Evolutionary conservation across 371 early-diverging fungal species (phyloP).

Genomic region (Mortierella sp.): DNA sequence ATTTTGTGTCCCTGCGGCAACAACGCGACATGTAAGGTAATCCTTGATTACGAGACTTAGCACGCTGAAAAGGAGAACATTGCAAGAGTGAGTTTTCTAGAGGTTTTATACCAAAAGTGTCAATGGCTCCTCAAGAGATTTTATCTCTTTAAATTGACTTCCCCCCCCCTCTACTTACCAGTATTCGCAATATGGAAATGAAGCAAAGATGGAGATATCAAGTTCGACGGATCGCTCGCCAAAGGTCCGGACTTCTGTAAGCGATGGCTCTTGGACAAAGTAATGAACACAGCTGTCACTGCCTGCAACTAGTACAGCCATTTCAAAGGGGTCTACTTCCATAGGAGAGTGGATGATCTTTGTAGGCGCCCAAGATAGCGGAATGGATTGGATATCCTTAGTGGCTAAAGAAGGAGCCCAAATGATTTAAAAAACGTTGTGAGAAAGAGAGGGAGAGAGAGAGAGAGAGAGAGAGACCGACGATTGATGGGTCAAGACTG

Average conservation of each 20-base stretch:
- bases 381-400: slow-evolving; percentile 37
- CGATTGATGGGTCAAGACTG: too few species aligned
- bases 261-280: slow-evolving; percentile 31
- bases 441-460: neutral
- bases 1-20: slow-evolving; percentile 74
- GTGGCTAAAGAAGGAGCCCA: slow-evolving; percentile 14
- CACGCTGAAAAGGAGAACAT: slow-evolving; percentile 52
- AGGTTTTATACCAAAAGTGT: too few species aligned
- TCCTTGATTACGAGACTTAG: slow-evolving; percentile 67
- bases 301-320: slow-evolving; percentile 47
- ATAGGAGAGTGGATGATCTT: slow-evolving; percentile 46
- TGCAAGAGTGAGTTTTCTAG: neutral
- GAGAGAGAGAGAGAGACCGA: too few species aligned
- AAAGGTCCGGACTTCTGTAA: neutral
- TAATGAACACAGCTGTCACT: slow-evolving; percentile 52
- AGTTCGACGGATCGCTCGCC: slow-evolving; percentile 31
- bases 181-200: slow-evolving; percentile 49
- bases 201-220: slow-evolving; percentile 31
- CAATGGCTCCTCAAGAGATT: neutral
- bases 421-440: neutral
- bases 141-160: neutral
- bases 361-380: slow-evolving; percentile 49
- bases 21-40: slow-evolving; percentile 59
- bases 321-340: slow-evolving; percentile 47
- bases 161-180: slow-evolving; percentile 24